A percentile compares a stretch with the other conserved stretches of the same genome.
Conservation (phyloP, 2,329 filamentous ascomycete genomes). For the Plenodomus tracheiphilus region DNA sequence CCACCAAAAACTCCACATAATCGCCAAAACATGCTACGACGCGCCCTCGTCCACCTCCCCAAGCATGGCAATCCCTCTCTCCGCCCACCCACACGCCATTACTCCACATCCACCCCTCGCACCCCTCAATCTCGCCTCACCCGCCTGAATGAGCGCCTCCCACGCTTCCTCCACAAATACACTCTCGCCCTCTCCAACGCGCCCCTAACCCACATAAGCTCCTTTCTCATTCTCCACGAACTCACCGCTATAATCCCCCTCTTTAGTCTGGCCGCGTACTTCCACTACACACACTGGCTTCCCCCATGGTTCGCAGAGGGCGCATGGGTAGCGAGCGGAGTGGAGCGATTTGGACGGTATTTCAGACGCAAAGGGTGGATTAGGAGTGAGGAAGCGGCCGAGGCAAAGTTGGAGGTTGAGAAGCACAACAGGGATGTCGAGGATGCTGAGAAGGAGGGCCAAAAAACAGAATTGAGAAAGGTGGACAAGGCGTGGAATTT, state of each 20-base stretch:
- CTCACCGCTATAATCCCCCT: conserved; percentile 75
- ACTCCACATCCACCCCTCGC: conserved; percentile 9
- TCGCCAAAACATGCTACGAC: conserved; percentile 6
- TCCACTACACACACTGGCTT: conserved; percentile 72
- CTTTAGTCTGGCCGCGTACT: conserved; percentile 43
- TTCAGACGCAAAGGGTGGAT: conserved; percentile 83
- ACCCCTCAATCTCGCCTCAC: conserved; percentile 36
- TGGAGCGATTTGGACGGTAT: conserved; percentile 76
- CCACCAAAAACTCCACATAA: conserved; percentile 7
- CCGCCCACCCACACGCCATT: conserved; percentile 13
- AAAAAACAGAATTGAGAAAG: conserved; percentile 21
- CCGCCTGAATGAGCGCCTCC: conserved; percentile 51
- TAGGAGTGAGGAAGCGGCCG: conserved; percentile 53
- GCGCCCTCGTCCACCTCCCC: neutral
- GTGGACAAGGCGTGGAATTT: conserved; percentile 45
- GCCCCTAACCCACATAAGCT: conserved; percentile 78
- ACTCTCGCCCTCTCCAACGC: conserved; percentile 71
- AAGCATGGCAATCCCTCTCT: neutral
- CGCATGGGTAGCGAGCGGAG: conserved; percentile 61
- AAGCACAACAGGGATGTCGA: conserved; percentile 7
- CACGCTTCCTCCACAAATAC: conserved; percentile 69
- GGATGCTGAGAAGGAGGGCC: conserved; percentile 26
- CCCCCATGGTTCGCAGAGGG: conserved; percentile 62
- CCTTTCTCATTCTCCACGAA: conserved; percentile 91
- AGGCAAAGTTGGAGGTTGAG: conserved; percentile 44